Conservation (phyloP, 2,329 filamentous ascomycete genomes). For the Colletotrichum lentis region DNA sequence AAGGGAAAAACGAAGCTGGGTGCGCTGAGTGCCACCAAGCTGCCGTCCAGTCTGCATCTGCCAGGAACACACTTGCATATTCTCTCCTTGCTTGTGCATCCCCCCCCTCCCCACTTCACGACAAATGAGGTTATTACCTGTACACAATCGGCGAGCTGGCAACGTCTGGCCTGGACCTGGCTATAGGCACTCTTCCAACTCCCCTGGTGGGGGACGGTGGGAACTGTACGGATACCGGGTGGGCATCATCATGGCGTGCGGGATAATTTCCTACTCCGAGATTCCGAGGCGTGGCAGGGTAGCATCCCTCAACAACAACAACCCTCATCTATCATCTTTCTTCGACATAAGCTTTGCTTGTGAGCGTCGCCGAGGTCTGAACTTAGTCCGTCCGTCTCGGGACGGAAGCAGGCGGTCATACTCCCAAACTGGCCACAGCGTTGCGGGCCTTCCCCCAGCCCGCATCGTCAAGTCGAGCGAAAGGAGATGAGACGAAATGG, state of each 20-base stretch:
- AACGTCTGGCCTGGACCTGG: conserved; percentile 25
- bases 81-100: conserved; percentile 33
- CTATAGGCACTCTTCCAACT: conserved; percentile 14
- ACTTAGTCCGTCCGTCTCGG: background rate
- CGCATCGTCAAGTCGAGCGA: conserved; percentile 1
- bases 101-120: conserved; percentile 21
- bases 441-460: background rate
- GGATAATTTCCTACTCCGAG: conserved; percentile 26
- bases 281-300: conserved; percentile 32
- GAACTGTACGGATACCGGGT: background rate
- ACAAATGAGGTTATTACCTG: conserved; percentile 18
- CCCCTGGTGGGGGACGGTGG: background rate
- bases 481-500: conserved; percentile 30
- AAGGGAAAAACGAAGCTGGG: conserved; percentile 13
- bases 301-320: conserved; percentile 30
- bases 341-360: conserved; percentile 23
- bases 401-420: background rate
- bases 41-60: conserved; percentile 27
- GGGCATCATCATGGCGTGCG: conserved; percentile 20
- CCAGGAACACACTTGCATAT: conserved; percentile 33
- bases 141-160: conserved; percentile 9
- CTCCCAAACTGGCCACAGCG: conserved; percentile 17
- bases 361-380: conserved; percentile 8
- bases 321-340: conserved; percentile 18
- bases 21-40: conserved; percentile 14